Percentiles rank a stretch among this genome's conserved stretches.
These are phyloP conservation scores for Sphaerulina musiva DNA, from an alignment of 2,329 filamentous ascomycete genomes.

Conservation along the genomic window DNA sequence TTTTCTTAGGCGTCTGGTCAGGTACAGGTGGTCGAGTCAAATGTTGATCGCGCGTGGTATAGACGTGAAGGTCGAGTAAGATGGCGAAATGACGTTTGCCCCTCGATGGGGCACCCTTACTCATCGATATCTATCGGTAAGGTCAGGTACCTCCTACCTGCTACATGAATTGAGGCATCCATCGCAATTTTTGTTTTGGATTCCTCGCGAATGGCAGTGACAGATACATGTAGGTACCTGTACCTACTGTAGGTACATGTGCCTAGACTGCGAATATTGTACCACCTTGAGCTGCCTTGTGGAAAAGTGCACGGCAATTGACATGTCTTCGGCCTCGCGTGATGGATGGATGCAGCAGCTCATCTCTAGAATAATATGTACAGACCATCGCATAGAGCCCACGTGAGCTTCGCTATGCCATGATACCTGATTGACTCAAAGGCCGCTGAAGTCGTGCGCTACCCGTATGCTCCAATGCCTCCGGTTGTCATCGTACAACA, in stretches of 20 bases:
- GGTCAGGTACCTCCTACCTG: too few relatives aligned
- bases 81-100: background rate
- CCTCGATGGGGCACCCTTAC: background rate
- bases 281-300: background rate
- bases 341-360: background rate
- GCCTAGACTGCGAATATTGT: background rate
- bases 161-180: too few relatives aligned
- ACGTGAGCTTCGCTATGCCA: constrained; percentile 1
- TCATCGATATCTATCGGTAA: too few relatives aligned
- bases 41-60: background rate
- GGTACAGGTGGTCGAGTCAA: background rate
- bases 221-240: too few relatives aligned
- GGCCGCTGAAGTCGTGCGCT: background rate
- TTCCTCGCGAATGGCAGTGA: too few relatives aligned
- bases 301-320: background rate
- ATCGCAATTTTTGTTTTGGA: too few relatives aligned
- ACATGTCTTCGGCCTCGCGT: constrained; percentile 7
- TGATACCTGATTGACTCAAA: background rate
- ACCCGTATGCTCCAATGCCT: background rate
- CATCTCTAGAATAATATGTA: constrained; percentile 18
- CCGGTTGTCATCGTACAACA: constrained; percentile 5
- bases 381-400: constrained; percentile 6
- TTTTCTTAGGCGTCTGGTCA: background rate
- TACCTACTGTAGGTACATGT: too few relatives aligned
- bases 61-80: too few relatives aligned